A percentile compares a stretch with the other conserved stretches of the same genome.
Conservation (phyloP, 306 rosid genomes). For the Cicer judaicum region DNA sequence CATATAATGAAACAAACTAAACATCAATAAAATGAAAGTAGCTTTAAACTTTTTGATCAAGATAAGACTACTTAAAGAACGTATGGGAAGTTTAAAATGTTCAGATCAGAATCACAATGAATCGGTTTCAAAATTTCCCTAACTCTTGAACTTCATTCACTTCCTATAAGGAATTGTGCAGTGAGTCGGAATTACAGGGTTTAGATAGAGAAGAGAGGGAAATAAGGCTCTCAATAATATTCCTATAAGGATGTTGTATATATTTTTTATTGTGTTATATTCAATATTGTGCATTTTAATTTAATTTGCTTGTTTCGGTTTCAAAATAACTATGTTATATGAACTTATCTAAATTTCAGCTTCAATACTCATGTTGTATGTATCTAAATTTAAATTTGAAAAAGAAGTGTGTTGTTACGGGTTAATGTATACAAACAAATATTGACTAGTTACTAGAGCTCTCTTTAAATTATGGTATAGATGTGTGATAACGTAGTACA, state of each 20-base stretch:
- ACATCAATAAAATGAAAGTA: slow-evolving; percentile 18
- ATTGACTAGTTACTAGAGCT: no score
- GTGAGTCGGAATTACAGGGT: no score
- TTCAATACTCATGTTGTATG: background rate
- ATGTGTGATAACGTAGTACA: background rate
- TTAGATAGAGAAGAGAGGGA: background rate
- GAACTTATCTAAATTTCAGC: background rate
- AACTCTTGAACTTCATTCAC: slow-evolving; percentile 2
- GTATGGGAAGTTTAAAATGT: slow-evolving; percentile 22
- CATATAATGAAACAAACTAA: slow-evolving; percentile 9
- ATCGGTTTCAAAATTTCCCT: slow-evolving; percentile 27
- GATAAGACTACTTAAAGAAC: slow-evolving; percentile 12
- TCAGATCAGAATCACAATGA: slow-evolving; percentile 32
- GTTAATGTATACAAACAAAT: background rate
- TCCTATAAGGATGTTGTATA: background rate
- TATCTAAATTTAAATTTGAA: background rate
- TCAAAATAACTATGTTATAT: background rate
- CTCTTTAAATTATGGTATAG: background rate
- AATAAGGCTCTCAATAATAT: background rate
- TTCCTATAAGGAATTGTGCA: background rate
- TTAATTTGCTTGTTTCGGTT: background rate
- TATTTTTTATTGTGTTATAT: background rate
- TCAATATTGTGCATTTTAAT: background rate
- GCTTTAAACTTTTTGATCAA: slow-evolving; percentile 11
- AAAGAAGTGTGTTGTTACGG: background rate